Conservation (phyloP, 352 stramenopile species). For the Blastocystis sp. region DNA sequence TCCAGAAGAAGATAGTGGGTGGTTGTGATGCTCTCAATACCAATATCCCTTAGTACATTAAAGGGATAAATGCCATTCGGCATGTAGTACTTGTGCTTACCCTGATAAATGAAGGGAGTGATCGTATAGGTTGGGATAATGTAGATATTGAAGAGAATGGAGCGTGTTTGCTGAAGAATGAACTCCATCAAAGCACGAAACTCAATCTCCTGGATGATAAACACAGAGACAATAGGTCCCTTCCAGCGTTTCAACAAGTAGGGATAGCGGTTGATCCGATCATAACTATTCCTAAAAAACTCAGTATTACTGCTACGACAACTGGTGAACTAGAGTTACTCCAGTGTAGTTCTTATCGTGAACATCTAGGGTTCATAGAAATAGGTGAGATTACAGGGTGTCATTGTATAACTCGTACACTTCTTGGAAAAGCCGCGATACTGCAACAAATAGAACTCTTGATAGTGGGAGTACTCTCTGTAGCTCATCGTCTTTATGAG, state of each 20-base stretch:
- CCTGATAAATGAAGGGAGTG: not conserved
- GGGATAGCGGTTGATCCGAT: not conserved
- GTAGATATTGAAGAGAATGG: not conserved
- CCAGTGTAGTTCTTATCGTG: not conserved
- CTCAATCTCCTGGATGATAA: not conserved
- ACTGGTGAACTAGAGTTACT: not conserved
- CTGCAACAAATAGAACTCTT: not conserved
- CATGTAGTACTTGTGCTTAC: not conserved
- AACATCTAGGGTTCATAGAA: not conserved
- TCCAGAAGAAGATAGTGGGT: slow-evolving; percentile 39
- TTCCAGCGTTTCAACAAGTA: not conserved
- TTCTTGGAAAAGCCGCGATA: not conserved
- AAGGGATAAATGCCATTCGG: not conserved
- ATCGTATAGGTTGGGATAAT: not conserved
- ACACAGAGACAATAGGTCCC: not conserved
- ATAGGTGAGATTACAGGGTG: not conserved
- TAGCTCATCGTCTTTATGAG: no score
- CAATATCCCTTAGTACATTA: slow-evolving; percentile 51
- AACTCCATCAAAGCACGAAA: not conserved
- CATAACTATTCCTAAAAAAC: not conserved
- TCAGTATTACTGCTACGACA: not conserved
- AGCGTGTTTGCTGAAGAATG: not conserved
- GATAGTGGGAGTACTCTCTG: not conserved
- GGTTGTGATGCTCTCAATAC: slow-evolving; percentile 21
- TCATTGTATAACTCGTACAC: not conserved